Conservation (phyloP, 345 rosid species). For the Angophora floribunda region DNA sequence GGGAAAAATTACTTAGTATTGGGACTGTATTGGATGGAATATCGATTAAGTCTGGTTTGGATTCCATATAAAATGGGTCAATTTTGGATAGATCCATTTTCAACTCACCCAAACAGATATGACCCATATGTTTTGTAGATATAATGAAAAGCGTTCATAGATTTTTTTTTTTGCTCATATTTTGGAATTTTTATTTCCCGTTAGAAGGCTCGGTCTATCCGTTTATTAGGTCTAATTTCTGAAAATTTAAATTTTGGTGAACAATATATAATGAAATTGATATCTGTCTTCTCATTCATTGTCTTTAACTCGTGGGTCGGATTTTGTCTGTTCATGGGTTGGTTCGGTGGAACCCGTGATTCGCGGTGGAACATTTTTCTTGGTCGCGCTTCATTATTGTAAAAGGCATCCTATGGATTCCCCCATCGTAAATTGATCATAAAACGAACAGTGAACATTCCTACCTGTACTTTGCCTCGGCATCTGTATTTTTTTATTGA, state of each 20-base stretch:
- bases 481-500: background rate
- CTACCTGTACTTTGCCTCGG: background rate
- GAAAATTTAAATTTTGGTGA: background rate
- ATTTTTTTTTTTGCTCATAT: background rate
- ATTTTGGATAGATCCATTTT: background rate
- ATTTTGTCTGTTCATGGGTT: background rate
- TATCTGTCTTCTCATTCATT: background rate
- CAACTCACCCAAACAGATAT: accelerated
- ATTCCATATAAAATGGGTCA: background rate
- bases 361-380: background rate
- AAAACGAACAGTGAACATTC: background rate
- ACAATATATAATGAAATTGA: background rate
- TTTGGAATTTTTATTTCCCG: background rate
- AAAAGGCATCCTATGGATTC: background rate
- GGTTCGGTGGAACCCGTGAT: background rate
- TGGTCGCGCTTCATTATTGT: background rate
- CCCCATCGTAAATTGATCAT: background rate
- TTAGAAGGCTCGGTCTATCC: background rate
- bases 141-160: background rate
- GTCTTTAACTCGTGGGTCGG: background rate
- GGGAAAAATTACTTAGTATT: background rate
- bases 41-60: accelerated
- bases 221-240: background rate
- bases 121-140: background rate
- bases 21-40: accelerated